Evolutionary conservation across 257 asterid species (phyloP), one percentile per base, ranked within the genome.

Genomic region (Ehretia macrophylla): DNA sequence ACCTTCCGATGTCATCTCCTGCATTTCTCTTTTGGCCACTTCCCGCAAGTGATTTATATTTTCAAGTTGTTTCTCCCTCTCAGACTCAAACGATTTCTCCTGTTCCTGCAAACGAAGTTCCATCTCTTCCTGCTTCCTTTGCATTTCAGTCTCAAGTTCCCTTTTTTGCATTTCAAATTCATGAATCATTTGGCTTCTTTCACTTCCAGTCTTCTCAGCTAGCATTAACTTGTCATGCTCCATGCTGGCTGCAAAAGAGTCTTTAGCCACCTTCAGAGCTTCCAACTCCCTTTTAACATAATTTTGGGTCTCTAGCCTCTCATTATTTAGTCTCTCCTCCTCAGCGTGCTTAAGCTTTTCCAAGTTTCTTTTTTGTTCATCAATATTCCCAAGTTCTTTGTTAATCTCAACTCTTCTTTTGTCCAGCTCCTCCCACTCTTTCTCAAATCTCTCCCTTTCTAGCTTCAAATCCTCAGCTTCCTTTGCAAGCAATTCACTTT

Each of bases 361-460:
- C 1, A 88, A 58, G 51, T 59, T 63, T 20, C 16, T 75, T 68
- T 75, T 80, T 79, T 81, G 79, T 67, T 81, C 81, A 54, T 75
- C 71, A 57, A 87, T 57, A 56, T 77, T 81, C 55, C 76, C 84
- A 55, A 81, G 75, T 75, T 86, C 94, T 81, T 77, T 85, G 75
- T 65, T 80, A 63, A 85, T 69, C 68, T 72, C 80, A 37, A 73
- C 76, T 71, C 92, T 72, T 79, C 71, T 93, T 58, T 64, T 83
- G 69, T 93, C 99, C 46, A 93, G 83, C 73, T 77, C 92, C 77
- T 89, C 97, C 99, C 99, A 93, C 66, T 93, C 97, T 68, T 78
- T 85, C 78, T 93, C 97, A 68, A 93, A 93, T 63, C 74, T 89
- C 78, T 78, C 90, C 77, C 82, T 93, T 70, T 83, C 99, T 59